phyloP scores from a whole-genome alignment of 805 yeast genomes.

The Candida vartiovaarae region DNA sequence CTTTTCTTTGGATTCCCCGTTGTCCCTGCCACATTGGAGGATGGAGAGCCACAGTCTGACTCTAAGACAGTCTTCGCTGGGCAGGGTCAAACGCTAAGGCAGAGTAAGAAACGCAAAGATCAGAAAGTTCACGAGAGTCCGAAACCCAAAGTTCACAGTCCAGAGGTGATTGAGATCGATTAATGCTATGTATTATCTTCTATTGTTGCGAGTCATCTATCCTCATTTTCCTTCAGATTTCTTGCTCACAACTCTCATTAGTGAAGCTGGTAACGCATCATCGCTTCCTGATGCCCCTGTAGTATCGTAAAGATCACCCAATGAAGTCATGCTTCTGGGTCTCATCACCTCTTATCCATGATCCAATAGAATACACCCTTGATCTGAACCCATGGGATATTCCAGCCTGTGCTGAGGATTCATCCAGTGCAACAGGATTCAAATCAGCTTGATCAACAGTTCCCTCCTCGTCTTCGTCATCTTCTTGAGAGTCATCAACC shows the following conservation, averaged over 20 bases:
- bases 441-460: conserved; percentile 4
- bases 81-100: conserved; percentile 69
- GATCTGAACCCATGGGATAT: conserved; percentile 26
- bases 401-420: neutral
- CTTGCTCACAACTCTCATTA: conserved; percentile 29
- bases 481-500: conserved; percentile 2
- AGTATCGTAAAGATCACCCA: conserved; percentile 16
- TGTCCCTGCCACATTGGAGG: conserved; percentile 34
- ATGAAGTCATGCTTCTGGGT: conserved; percentile 17
- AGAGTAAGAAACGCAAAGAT: conserved; percentile 63
- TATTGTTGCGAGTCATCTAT: neutral
- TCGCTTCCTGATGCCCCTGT: conserved; percentile 4
- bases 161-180: conserved; percentile 78
- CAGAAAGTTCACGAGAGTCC: conserved; percentile 43
- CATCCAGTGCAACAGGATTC: conserved; percentile 7
- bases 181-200: conserved; percentile 1
- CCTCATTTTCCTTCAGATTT: neutral
- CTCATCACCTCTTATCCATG: conserved; percentile 21
- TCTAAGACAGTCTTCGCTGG: conserved; percentile 41
- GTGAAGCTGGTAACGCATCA: conserved; percentile 32
- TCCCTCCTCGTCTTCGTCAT: conserved; percentile 3
- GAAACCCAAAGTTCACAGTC: conserved; percentile 60
- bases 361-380: conserved; percentile 31
- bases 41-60: conserved; percentile 19
- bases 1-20: conserved; percentile 92